Evolutionary conservation across 202 grass and related monocot species (phyloP), one percentile per base, ranked within the genome.

Genomic region (Panicum hallii): DNA sequence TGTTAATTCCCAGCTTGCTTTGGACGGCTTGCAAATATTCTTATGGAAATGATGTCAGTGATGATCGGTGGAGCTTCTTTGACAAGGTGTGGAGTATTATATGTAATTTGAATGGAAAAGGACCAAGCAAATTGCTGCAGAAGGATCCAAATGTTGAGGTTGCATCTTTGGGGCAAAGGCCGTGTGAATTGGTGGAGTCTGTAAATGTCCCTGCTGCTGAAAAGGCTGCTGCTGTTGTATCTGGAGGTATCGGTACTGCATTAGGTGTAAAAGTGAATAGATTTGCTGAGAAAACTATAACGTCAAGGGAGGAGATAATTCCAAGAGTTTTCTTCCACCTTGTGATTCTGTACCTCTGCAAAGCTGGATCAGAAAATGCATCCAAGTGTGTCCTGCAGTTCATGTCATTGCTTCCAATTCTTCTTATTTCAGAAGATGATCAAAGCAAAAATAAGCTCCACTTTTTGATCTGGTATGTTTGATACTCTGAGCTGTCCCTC

Each of bases 311-410:
- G 70, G 93, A 98, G 63, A 95, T 80, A 85, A 92, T 92, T 67
- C 91, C 96, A 78, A 93, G 96, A 87, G 70, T 98, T 77, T 87
- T 98, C 49, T 92, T 98, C 79, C 96, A 98, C 86, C 93, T 98
- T 70, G 72, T 95, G 72, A 84, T 92, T 83, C 30, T 95, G 67
- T 95, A 98, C 83, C 86, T 98, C 64, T 98, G 89, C 82, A 95
- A 95, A 93, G 89, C 93, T 95, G 85, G 83, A 63, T 85, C 95
- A 63, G 96, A 95, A 80, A 90, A 84, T 87, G 89, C 90, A 79
- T 95, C 93, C 28, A 91, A 85, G 47, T 94, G 86, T 76, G 89
- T 93, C 49, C 89, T 92, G 75, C 91, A 90, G 67, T 98, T 98
- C 74, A 94, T 95, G 80, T 90, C 89, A 36, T 71, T 98, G 76